phyloP scores from a whole-genome alignment of 257 asterid species.

The Nicotiana tabacum region DNA sequence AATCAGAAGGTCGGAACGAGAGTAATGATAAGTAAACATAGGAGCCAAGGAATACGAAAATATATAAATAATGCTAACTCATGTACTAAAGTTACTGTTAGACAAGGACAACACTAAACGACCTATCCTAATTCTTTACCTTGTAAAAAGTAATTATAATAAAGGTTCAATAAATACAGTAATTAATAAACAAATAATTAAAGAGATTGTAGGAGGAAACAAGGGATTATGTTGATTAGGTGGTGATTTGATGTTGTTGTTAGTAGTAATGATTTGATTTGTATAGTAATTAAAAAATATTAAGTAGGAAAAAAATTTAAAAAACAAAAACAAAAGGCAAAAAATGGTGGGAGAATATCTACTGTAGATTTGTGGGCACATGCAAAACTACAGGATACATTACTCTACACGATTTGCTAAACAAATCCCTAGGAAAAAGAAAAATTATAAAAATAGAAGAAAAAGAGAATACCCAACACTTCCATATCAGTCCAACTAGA shows the following conservation, averaged over 20 bases:
- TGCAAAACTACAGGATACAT: constrained; percentile 21
- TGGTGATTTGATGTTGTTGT: constrained; percentile 24
- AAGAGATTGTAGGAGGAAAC: constrained; percentile 20
- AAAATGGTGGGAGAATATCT: constrained; percentile 31
- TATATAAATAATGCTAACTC: too few relatives aligned
- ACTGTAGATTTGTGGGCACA: constrained; percentile 46
- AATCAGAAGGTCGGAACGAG: too few relatives aligned
- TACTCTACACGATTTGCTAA: constrained; percentile 19
- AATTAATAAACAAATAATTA: neutral
- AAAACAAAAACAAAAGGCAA: neutral
- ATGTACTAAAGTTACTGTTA: too few relatives aligned
- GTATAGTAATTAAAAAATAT: neutral
- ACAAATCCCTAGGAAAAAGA: constrained; percentile 14
- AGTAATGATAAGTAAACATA: too few relatives aligned
- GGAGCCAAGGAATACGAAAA: too few relatives aligned
- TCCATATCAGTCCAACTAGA: constrained; percentile 34
- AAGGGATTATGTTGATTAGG: constrained; percentile 39
- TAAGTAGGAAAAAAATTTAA: neutral
- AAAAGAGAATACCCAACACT: constrained; percentile 9
- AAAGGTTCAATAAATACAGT: constrained; percentile 8
- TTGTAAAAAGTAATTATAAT: neutral
- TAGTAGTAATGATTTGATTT: constrained; percentile 29
- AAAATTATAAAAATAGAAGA: neutral
- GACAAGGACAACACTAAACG: too few relatives aligned
- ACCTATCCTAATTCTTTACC: too few relatives aligned